Conservation (phyloP, 1,139 yeast genomes). For the Schizosaccharomyces versatilis region DNA sequence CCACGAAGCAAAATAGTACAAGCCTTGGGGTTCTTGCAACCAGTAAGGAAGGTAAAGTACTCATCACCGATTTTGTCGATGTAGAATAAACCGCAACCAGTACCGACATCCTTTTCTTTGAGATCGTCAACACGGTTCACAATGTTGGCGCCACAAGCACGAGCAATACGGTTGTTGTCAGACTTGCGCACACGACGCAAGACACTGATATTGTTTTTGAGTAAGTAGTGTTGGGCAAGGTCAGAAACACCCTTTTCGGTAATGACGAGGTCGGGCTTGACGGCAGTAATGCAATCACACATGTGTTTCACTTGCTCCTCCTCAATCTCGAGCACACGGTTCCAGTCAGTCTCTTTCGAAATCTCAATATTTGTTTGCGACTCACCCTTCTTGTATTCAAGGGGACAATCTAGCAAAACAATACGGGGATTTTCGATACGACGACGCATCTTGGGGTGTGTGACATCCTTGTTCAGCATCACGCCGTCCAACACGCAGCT, state of each 20-base stretch:
- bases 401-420: slow-evolving; percentile 77
- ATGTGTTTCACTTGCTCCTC: slow-evolving; percentile 83
- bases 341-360: slow-evolving; percentile 92
- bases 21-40: slow-evolving; percentile 73
- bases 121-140: slow-evolving; percentile 89
- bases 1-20: slow-evolving; percentile 87
- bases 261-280: slow-evolving; percentile 82
- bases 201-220: slow-evolving; percentile 83
- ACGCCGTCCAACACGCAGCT: slow-evolving; percentile 77
- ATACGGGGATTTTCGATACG: slow-evolving; percentile 71
- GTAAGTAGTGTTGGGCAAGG: slow-evolving; percentile 84
- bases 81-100: slow-evolving; percentile 70
- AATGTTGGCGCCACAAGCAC: slow-evolving; percentile 94
- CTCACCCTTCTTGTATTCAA: slow-evolving; percentile 97
- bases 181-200: slow-evolving; percentile 88
- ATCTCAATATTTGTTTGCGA: slow-evolving; percentile 95
- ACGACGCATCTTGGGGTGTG: slow-evolving; percentile 94
- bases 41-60: slow-evolving; percentile 66
- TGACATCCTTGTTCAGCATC: slow-evolving; percentile 82
- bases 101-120: slow-evolving; percentile 75
- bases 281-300: slow-evolving; percentile 66
- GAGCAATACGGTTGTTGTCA: slow-evolving; percentile 87
- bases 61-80: slow-evolving; percentile 94
- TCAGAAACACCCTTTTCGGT: slow-evolving; percentile 99
- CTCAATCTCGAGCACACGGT: slow-evolving; percentile 80